Evolutionary conservation across 2,329 filamentous ascomycete species (phyloP).

Genomic region (Coleophoma eucalyptorum): DNA sequence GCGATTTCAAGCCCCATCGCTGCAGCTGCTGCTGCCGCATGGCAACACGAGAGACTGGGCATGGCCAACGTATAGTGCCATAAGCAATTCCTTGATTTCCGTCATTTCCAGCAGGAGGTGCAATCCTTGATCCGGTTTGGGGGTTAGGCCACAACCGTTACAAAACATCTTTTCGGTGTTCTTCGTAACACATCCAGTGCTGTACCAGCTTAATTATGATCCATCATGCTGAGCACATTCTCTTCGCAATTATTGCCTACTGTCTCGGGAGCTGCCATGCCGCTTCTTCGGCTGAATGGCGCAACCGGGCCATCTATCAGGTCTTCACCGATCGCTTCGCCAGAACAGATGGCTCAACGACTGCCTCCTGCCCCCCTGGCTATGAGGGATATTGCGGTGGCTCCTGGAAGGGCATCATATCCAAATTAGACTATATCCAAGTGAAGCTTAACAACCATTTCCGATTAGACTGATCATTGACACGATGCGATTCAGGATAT

Average conservation of each 20-base stretch:
- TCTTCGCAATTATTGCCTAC: not conserved
- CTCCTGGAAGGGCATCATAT: constrained; percentile 44
- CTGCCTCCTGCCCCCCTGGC: constrained; percentile 2
- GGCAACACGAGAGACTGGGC: no score
- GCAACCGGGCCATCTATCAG: constrained; percentile 34
- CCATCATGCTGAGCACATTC: not conserved
- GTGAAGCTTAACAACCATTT: constrained; percentile 23
- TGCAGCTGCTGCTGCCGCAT: no score
- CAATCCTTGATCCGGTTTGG: no score
- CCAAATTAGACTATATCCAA: constrained; percentile 46
- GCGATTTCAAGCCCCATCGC: no score
- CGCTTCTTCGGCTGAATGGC: constrained; percentile 25
- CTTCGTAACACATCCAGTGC: not conserved
- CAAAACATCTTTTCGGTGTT: not conserved
- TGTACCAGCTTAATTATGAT: not conserved
- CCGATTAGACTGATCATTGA: not conserved
- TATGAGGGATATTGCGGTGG: constrained; percentile 40
- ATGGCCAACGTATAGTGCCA: no score
- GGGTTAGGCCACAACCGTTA: not conserved
- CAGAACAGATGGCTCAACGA: constrained; percentile 25
- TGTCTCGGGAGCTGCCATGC: not conserved
- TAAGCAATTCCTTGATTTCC: no score
- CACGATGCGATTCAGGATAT: not conserved
- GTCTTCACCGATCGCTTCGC: constrained; percentile 39
- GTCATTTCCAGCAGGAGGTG: no score